Conservation (phyloP, 148 eudicot genomes). For the Agrostemma githago region DNA sequence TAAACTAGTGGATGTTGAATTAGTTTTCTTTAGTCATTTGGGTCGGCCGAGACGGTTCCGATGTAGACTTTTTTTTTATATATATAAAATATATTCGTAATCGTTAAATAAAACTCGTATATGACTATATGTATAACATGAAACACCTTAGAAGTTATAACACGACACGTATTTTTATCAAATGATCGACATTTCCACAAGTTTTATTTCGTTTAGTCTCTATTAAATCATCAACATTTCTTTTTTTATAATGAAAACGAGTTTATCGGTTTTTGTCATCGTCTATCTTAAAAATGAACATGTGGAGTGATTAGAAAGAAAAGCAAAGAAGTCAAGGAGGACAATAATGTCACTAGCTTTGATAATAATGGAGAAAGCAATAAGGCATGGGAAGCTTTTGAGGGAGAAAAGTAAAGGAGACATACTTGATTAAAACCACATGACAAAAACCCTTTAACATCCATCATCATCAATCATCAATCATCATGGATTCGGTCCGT, state of each 20-base stretch:
- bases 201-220: no score
- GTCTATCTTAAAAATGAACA: no score
- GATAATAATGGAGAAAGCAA: slow-evolving; percentile 23
- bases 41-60: background rate
- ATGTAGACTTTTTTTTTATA: background rate
- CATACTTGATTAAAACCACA: slow-evolving; percentile 26
- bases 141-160: no score
- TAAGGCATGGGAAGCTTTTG: slow-evolving; percentile 14
- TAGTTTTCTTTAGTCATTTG: slow-evolving; percentile 8
- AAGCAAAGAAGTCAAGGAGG: background rate
- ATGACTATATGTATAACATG: no score
- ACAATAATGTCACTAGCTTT: slow-evolving; percentile 11
- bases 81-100: background rate
- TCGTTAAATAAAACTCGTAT: no score
- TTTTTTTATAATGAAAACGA: no score
- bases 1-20: slow-evolving; percentile 17
- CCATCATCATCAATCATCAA: slow-evolving; percentile 11
- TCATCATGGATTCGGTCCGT: no score
- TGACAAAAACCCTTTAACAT: slow-evolving; percentile 20
- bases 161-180: no score
- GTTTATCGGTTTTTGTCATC: no score
- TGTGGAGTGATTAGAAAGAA: background rate
- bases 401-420: slow-evolving; percentile 18
- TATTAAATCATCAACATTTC: no score
- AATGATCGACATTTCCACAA: no score